Conservation (phyloP, 768 basidiomycete species). For the Amyloporia xantha region DNA sequence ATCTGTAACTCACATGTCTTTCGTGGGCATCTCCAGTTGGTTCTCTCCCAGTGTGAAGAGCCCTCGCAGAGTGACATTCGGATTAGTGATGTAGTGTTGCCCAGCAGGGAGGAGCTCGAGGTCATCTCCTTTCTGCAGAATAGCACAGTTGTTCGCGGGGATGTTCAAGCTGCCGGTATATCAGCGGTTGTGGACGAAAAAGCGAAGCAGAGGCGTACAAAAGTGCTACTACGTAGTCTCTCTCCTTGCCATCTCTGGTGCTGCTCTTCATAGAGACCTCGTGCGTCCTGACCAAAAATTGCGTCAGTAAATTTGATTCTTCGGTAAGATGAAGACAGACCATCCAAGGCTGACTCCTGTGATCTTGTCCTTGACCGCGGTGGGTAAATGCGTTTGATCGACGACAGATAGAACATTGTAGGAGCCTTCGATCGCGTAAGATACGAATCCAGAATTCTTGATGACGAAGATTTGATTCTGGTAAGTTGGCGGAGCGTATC, state of each 20-base stretch:
- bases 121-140: constrained; percentile 76
- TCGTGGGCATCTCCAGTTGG: constrained; percentile 82
- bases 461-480: constrained; percentile 74
- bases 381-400: constrained; percentile 75
- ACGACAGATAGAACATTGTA: constrained; percentile 71
- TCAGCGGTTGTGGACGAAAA: too few relatives aligned
- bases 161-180: constrained; percentile 54
- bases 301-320: too few relatives aligned
- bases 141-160: constrained; percentile 83
- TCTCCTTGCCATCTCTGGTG: constrained; percentile 34
- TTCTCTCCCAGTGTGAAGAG: constrained; percentile 79
- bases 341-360: constrained; percentile 61
- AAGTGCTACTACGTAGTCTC: constrained; percentile 71
- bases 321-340: too few relatives aligned
- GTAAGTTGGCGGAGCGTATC: too few relatives aligned
- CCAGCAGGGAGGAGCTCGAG: constrained; percentile 74
- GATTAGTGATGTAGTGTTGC: constrained; percentile 80
- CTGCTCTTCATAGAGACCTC: constrained; percentile 74
- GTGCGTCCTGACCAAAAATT: constrained; percentile 39
- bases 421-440: constrained; percentile 72
- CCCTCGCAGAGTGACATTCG: constrained; percentile 75
- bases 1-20: constrained; percentile 68
- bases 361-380: constrained; percentile 50
- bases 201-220: constrained; percentile 61
- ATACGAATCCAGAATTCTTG: constrained; percentile 73